A percentile compares a stretch with the other conserved stretches of the same genome.
Evolutionary conservation across 2,329 filamentous ascomycete genomes (phyloP).

Genomic region (Teratosphaeria destructans): DNA sequence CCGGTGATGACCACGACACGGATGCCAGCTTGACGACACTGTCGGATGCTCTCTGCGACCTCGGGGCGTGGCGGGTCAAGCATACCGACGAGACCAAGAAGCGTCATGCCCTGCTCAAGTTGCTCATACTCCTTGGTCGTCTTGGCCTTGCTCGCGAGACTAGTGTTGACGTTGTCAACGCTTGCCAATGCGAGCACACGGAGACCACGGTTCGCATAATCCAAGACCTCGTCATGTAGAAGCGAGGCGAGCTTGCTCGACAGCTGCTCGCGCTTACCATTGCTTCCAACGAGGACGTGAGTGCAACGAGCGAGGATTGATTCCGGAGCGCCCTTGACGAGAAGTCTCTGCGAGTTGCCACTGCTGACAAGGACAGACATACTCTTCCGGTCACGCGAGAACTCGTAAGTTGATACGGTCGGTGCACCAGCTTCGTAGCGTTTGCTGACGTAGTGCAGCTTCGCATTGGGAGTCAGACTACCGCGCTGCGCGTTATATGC

Average conservation of each 20-base stretch:
- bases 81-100: conserved; percentile 92
- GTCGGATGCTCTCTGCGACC: conserved; percentile 71
- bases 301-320: conserved; percentile 88
- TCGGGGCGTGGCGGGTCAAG: conserved; percentile 91
- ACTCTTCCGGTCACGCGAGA: conserved; percentile 95
- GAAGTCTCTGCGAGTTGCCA: conserved; percentile 61
- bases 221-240: conserved; percentile 68
- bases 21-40: conserved; percentile 89
- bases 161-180: conserved; percentile 61
- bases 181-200: conserved; percentile 90
- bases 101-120: conserved; percentile 86
- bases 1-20: conserved; percentile 96
- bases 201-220: conserved; percentile 85
- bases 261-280: conserved; percentile 67
- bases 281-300: conserved; percentile 63
- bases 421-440: conserved; percentile 70
- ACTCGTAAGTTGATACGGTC: conserved; percentile 82
- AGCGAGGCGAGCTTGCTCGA: conserved; percentile 58
- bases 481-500: conserved; percentile 43
- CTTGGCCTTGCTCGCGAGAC: conserved; percentile 61
- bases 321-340: conserved; percentile 95
- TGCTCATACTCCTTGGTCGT: conserved; percentile 73
- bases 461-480: conserved; percentile 43
- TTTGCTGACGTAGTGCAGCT: conserved; percentile 70
- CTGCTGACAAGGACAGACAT: conserved; percentile 89